Evolutionary conservation across 441 rosid genomes (phyloP), one percentile per base, ranked within the genome.

Genomic region (Croton laevigatus): DNA sequence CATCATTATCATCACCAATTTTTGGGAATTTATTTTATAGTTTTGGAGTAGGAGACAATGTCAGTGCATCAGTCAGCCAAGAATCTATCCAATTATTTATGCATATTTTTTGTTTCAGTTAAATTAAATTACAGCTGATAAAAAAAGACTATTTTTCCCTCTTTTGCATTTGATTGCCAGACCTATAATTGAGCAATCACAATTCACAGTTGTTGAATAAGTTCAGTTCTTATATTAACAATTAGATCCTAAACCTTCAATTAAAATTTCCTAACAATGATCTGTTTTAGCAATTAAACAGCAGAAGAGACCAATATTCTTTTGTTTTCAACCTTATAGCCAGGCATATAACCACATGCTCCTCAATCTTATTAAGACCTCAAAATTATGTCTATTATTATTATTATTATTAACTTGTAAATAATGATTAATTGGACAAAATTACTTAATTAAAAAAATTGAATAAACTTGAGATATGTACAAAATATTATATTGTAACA

Each of bases 1-100:
- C 6, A 44, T 4, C 32, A 27, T 27, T 27, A 27, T 27, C 32
- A 62, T 62, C 36, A 40, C 40, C 16, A 20, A 2, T 3, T 42
- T 62, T 44, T 14, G 13, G 16, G 19, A 14, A 20, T 62, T 64
- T 64, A 20, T 45, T 27, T 64, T 46, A 23, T 45, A 45, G 19
- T 4, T 63, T 14, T 45, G 45, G 19, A 46, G 40, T 0, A 32
- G n/a, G 11, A 27, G 19, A 44, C 17, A 42, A 55, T 69, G 55
- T 57, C 38, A 53, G 37, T 12, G 14, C 23, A 52, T 20, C 53
- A 67, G 60, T 37, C 70, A 66, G 53, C 70, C 27, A 36, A 6
- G 14, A 13, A 55, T 27, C 32, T 27, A 27, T 27, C 1, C 32
- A n/a, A n/a, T n/a, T n/a, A 37, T 19, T 10, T 20, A 0, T 52